A percentile compares a stretch with the other conserved stretches of the same genome.
These are phyloP conservation scores for Castanea sativa DNA, from an alignment of 306 rosid genomes.

Conservation along the genomic window DNA sequence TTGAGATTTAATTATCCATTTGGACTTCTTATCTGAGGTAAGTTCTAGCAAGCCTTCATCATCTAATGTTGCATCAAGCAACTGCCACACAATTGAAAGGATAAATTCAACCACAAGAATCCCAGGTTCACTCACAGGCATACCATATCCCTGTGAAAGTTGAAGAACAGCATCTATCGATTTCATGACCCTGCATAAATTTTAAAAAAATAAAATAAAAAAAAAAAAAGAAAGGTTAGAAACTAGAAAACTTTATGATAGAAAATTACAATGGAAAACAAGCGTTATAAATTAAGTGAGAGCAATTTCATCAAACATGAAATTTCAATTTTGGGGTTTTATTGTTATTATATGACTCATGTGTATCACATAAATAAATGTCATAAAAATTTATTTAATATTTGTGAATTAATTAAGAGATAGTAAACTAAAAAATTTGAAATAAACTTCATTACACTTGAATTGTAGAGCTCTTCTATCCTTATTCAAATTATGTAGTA, in stretches of 20 bases:
- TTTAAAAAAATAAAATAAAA: neutral
- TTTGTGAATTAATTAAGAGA: neutral
- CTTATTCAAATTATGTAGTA: neutral
- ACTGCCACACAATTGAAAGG: slow-evolving; percentile 78
- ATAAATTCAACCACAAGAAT: slow-evolving; percentile 78
- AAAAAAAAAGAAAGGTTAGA: slow-evolving; percentile 22
- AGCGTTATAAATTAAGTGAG: neutral
- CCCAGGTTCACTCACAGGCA: slow-evolving; percentile 72
- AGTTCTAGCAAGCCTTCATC: slow-evolving; percentile 84
- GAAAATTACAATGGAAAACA: neutral
- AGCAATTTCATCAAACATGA: neutral
- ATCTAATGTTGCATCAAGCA: slow-evolving; percentile 84
- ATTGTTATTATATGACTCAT: slow-evolving; percentile 7
- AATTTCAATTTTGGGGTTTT: slow-evolving; percentile 2
- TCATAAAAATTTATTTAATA: neutral
- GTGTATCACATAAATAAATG: slow-evolving; percentile 2
- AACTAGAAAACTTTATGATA: slow-evolving; percentile 5
- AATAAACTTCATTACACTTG: neutral
- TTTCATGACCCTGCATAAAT: slow-evolving; percentile 69
- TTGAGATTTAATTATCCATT: slow-evolving; percentile 60
- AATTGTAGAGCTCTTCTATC: neutral
- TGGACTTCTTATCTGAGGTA: slow-evolving; percentile 58
- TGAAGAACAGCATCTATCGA: slow-evolving; percentile 66
- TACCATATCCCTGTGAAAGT: slow-evolving; percentile 69
- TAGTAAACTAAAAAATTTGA: neutral